These are phyloP conservation scores for Suillus plorans DNA, from an alignment of 768 basidiomycete genomes.

Conservation along the genomic window DNA sequence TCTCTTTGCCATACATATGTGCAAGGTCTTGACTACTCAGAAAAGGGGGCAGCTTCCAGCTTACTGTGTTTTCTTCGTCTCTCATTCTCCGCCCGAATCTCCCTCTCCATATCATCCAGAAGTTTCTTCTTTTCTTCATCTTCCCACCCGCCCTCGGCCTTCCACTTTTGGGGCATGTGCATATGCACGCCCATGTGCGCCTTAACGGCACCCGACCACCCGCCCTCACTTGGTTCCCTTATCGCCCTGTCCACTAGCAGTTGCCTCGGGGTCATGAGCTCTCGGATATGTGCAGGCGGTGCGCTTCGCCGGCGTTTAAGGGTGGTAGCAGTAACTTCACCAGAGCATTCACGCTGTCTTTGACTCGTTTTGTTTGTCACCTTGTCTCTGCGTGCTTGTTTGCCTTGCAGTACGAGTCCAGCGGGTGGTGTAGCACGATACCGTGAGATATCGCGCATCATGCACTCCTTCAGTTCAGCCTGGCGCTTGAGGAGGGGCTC, in stretches of 20 bases:
- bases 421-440: conserved; percentile 42
- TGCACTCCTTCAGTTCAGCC: conserved; percentile 28
- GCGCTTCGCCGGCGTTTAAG: conserved; percentile 48
- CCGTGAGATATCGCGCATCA: conserved; percentile 44
- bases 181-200: conserved; percentile 51
- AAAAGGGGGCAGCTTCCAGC: not conserved
- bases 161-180: conserved; percentile 33
- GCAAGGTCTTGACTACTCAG: not conserved
- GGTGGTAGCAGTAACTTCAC: conserved; percentile 55
- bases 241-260: conserved; percentile 50
- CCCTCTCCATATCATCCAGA: conserved; percentile 26
- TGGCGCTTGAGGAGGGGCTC: not conserved
- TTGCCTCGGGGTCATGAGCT: conserved; percentile 48
- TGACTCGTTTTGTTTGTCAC: conserved; percentile 66
- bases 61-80: conserved; percentile 7
- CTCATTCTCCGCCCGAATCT: conserved; percentile 32
- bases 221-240: conserved; percentile 58
- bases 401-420: conserved; percentile 47
- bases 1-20: not conserved
- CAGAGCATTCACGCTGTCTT: conserved; percentile 57
- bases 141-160: conserved; percentile 32
- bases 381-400: conserved; percentile 58
- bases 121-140: conserved; percentile 16
- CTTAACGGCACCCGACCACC: conserved; percentile 72
- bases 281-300: conserved; percentile 63